A percentile compares a stretch with the other conserved stretches of the same genome.
Conservation (phyloP, 805 yeast species). For the Kockiozyma suomiensis region DNA sequence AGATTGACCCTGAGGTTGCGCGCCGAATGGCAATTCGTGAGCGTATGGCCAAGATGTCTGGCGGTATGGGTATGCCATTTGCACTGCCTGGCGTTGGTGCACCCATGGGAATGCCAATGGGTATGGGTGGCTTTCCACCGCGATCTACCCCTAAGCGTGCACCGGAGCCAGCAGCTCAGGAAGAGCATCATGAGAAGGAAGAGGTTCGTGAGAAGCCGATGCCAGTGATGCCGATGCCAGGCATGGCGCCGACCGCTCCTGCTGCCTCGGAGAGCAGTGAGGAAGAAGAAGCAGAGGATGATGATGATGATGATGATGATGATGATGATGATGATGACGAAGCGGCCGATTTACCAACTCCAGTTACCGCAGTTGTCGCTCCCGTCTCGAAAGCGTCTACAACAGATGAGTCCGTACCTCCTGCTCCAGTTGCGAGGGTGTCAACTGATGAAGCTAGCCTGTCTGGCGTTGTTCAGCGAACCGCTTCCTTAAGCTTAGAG, state of each 20-base stretch:
- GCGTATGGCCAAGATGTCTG: slow-evolving; percentile 94
- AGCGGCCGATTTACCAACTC: not conserved
- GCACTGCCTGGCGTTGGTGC: slow-evolving; percentile 35
- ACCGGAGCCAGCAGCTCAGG: slow-evolving; percentile 31
- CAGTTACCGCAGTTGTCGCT: not conserved
- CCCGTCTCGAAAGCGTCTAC: not conserved
- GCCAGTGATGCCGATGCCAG: slow-evolving; percentile 42
- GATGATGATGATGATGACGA: slow-evolving; percentile 1
- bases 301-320: slow-evolving; percentile 4
- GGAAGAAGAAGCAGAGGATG: slow-evolving; percentile 5
- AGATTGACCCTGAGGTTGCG: slow-evolving; percentile 74
- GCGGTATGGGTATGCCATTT: slow-evolving; percentile 69
- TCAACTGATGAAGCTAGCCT: not conserved
- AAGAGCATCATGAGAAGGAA: slow-evolving; percentile 32
- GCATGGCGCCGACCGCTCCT: slow-evolving; percentile 19
- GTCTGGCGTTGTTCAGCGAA: slow-evolving; percentile 1
- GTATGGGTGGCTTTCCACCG: slow-evolving; percentile 27
- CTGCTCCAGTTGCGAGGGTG: not conserved
- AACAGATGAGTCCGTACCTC: not conserved
- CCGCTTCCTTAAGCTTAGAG: not conserved
- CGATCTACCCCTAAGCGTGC: slow-evolving; percentile 9
- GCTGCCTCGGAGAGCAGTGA: slow-evolving; percentile 11
- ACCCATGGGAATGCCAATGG: slow-evolving; percentile 40
- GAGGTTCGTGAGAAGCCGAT: slow-evolving; percentile 46
- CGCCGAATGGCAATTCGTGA: slow-evolving; percentile 78